phyloP scores from a whole-genome alignment of 768 basidiomycete species.

The Exsudoporus frostii region DNA sequence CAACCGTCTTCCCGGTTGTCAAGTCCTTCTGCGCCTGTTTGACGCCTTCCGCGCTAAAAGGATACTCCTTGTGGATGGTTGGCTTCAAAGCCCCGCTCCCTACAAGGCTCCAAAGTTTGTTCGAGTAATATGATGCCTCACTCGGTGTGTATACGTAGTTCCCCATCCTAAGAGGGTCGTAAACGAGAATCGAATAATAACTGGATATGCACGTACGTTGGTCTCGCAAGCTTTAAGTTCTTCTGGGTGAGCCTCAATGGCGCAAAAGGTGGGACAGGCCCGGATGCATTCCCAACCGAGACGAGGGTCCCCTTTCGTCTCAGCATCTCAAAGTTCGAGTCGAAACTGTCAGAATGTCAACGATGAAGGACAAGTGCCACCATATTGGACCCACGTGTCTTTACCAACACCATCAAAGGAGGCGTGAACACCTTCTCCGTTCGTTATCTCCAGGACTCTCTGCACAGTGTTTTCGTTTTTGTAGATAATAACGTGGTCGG shows the following conservation, averaged over 20 bases:
- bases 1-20: slow-evolving; percentile 70
- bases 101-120: slow-evolving; percentile 61
- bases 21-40: slow-evolving; percentile 77
- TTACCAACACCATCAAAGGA: slow-evolving; percentile 97
- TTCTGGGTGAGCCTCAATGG: slow-evolving; percentile 73
- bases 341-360: slow-evolving; percentile 47
- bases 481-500: slow-evolving; percentile 85
- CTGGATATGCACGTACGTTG: slow-evolving; percentile 48
- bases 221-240: slow-evolving; percentile 75
- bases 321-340: slow-evolving; percentile 76
- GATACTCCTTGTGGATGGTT: slow-evolving; percentile 72
- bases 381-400: slow-evolving; percentile 64
- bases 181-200: not conserved
- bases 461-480: slow-evolving; percentile 70
- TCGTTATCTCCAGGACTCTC: slow-evolving; percentile 70
- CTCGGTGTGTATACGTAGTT: slow-evolving; percentile 74
- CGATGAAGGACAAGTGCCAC: not conserved
- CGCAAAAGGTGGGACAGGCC: slow-evolving; percentile 72
- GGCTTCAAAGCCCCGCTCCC: slow-evolving; percentile 59
- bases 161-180: slow-evolving; percentile 45
- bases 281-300: slow-evolving; percentile 90
- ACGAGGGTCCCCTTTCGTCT: slow-evolving; percentile 88
- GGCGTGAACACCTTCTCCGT: slow-evolving; percentile 78
- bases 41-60: slow-evolving; percentile 79
- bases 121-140: slow-evolving; percentile 66